These are phyloP conservation scores for Curvularia sp. DNA, from an alignment of 2,329 filamentous ascomycete species.

Conservation along the genomic window DNA sequence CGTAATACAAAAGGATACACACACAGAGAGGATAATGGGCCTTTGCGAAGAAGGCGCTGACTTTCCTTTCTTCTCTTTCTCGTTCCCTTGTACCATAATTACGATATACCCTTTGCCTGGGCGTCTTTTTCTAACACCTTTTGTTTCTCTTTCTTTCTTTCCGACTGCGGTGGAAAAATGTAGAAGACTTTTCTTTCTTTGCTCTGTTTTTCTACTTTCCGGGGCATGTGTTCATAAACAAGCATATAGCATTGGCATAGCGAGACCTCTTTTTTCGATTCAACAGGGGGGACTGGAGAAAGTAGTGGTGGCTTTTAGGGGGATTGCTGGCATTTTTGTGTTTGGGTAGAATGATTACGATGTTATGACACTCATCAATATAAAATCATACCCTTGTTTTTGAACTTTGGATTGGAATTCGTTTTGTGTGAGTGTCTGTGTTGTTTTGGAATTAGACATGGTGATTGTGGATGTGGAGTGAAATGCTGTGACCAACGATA, in stretches of 20 bases:
- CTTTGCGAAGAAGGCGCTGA: neutral
- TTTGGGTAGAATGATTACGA: constrained; percentile 22
- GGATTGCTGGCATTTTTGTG: neutral
- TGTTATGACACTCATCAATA: constrained; percentile 22
- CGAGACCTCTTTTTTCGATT: neutral
- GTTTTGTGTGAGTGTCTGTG: no score
- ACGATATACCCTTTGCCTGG: constrained; percentile 30
- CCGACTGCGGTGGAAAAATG: neutral
- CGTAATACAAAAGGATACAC: neutral
- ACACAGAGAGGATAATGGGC: neutral
- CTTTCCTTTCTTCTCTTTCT: constrained; percentile 5
- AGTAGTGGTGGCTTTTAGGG: no score
- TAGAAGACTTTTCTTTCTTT: neutral
- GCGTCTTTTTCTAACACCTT: neutral
- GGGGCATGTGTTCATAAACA: neutral
- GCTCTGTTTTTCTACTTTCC: neutral
- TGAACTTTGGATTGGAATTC: no score
- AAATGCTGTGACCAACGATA: no score
- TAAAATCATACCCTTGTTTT: constrained; percentile 1
- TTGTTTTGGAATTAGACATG: no score
- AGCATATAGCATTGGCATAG: constrained; percentile 5
- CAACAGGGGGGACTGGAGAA: neutral
- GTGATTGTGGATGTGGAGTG: no score
- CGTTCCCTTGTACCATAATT: constrained; percentile 26
- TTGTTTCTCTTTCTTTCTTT: neutral